These are phyloP conservation scores for Mucor racemosus DNA, from an alignment of 371 early-diverging fungal genomes.

Conservation along the genomic window DNA sequence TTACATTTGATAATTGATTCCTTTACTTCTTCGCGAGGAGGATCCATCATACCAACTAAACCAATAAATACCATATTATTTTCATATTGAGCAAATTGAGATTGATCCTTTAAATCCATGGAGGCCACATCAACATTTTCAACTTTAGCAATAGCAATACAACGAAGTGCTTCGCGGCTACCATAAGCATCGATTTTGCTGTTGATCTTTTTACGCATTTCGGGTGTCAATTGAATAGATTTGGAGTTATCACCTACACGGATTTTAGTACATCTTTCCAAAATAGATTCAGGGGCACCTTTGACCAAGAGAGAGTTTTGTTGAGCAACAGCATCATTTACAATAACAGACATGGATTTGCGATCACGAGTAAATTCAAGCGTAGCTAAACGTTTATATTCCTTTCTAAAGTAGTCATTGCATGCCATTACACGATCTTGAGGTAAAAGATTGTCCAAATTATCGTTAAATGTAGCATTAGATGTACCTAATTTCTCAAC, in stretches of 20 bases:
- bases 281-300: constrained; percentile 94
- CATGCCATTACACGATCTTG: constrained; percentile 62
- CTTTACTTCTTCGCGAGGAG: constrained; percentile 91
- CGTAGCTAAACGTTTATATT: constrained; percentile 66
- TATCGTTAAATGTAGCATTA: constrained; percentile 64
- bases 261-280: constrained; percentile 85
- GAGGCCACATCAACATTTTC: constrained; percentile 60
- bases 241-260: constrained; percentile 48
- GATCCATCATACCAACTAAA: constrained; percentile 94
- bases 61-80: constrained; percentile 89
- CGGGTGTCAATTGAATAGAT: constrained; percentile 69
- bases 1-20: constrained; percentile 83
- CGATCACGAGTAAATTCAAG: constrained; percentile 96
- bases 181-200: constrained; percentile 81
- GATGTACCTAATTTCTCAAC: constrained; percentile 91
- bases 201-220: constrained; percentile 66
- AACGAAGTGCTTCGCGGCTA: constrained; percentile 79
- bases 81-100: constrained; percentile 72
- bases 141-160: constrained; percentile 87
- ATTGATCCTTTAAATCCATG: constrained; percentile 66
- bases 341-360: constrained; percentile 94
- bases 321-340: constrained; percentile 78
- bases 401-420: constrained; percentile 60
- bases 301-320: constrained; percentile 71
- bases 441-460: constrained; percentile 46